phyloP scores from a whole-genome alignment of 192 early-diverging fungal genomes.

The Piromyces finnis region DNA sequence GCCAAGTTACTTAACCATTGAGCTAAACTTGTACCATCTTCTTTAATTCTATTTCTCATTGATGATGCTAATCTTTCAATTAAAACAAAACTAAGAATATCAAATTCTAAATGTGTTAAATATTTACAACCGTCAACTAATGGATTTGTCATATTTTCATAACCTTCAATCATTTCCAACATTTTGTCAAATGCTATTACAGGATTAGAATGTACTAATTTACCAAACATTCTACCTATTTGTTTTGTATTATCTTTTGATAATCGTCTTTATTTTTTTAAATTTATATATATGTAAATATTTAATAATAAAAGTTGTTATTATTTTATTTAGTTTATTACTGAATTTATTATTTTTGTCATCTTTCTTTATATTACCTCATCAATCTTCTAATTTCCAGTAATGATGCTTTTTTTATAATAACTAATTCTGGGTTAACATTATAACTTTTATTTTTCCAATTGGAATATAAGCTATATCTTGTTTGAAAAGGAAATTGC shows the following conservation, averaged over 20 bases:
- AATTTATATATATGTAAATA: no score
- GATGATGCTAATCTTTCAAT: conserved; percentile 43
- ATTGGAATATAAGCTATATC: conserved; percentile 59
- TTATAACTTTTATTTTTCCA: conserved; percentile 48
- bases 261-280: conserved; percentile 21
- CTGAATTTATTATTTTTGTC: background rate
- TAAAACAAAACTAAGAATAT: conserved; percentile 48
- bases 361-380: conserved; percentile 10
- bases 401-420: conserved; percentile 19
- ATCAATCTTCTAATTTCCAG: conserved; percentile 37
- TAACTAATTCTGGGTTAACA: conserved; percentile 25
- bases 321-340: no score
- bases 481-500: conserved; percentile 29
- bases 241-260: conserved; percentile 54
- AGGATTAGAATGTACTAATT: conserved; percentile 58
- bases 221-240: conserved; percentile 51
- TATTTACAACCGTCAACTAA: conserved; percentile 65
- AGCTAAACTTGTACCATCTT: conserved; percentile 34
- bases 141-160: conserved; percentile 53
- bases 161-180: conserved; percentile 43
- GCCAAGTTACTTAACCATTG: conserved; percentile 48
- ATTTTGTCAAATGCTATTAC: conserved; percentile 47
- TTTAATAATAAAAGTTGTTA: no score
- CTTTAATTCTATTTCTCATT: conserved; percentile 32
- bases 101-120: conserved; percentile 51